phyloP scores from a whole-genome alignment of 179 eudicot species.

The Monotropa hypopitys region DNA sequence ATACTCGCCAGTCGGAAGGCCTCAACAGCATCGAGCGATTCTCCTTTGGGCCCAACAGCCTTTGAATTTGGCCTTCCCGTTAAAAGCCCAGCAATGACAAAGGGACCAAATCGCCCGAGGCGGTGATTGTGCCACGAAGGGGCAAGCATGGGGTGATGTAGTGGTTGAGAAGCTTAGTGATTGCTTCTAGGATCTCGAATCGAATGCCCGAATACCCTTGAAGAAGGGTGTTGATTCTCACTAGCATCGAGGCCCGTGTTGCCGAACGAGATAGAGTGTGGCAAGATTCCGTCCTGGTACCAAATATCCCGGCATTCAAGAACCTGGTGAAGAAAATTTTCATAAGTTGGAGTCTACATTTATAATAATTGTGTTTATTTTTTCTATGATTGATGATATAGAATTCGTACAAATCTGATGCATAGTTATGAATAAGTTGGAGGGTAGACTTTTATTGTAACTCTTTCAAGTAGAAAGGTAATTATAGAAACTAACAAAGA shows the following conservation, averaged over 20 bases:
- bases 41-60: slow-evolving; percentile 20
- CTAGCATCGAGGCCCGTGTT: slow-evolving; percentile 53
- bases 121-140: slow-evolving; percentile 39
- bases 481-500: no score
- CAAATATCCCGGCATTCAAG: slow-evolving; percentile 49
- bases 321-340: slow-evolving; percentile 24
- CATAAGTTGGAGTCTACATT: no score
- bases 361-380: no score
- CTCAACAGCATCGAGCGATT: slow-evolving; percentile 13
- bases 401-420: no score
- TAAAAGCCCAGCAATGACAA: slow-evolving; percentile 29
- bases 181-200: slow-evolving; percentile 42
- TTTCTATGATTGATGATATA: no score
- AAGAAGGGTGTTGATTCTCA: slow-evolving; percentile 54
- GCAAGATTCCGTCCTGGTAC: slow-evolving; percentile 26
- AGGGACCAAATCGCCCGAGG: slow-evolving; percentile 41
- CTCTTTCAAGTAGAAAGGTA: neutral
- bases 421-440: no score
- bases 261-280: slow-evolving; percentile 36
- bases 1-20: slow-evolving; percentile 21
- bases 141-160: slow-evolving; percentile 53
- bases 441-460: neutral
- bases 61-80: slow-evolving; percentile 26
- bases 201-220: slow-evolving; percentile 66
- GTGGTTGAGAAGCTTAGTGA: slow-evolving; percentile 34